Base-by-base conservation (phyloP, 768 basidiomycete species). In the Pleurotus cornucopiae region DNA sequence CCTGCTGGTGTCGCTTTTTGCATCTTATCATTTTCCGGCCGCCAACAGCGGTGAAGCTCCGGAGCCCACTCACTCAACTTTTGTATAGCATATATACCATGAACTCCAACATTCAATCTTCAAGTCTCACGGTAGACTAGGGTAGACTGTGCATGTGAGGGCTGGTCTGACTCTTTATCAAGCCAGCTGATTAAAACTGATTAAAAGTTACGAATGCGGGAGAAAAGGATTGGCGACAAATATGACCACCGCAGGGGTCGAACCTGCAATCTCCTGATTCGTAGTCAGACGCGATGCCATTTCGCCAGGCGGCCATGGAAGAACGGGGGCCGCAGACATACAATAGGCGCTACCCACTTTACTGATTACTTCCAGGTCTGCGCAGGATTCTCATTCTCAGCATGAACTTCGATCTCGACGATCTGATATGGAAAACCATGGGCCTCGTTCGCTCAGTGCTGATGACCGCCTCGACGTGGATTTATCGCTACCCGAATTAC, bases 211-310 rank as follows among this genome's bases (percentile, higher is more conserved):
- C 23, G 5, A 25, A 25, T 25, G 23, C 23, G 5, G 23, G 23
- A 25, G 40, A 13, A 41, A 13, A 5, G 7, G 0, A 6, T 41
- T 16, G 7, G 16, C 5, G 4, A 13, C 40, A 41, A 41, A 53
- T 18, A 66, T 86, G 85, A 88, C 85, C 86, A 85, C 85, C 81
- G 84, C 85, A 89, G 86, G 86, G 82, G 78, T 89, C 85, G 87
- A 89, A 89, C 88, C 86, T 89, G 85, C 86, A 88, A 89, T 88
- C 88, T 89, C 87, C 86, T 89, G 88, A 88, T 88, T 86, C 86
- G 86, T 87, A 88, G 87, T 88, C 86, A 89, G 86, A 89, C 86
- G 86, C 87, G 86, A 88, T 89, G 86, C 88, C 88, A 88, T 88
- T 89, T 88, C 86, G 87, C 87, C 87, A 88, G 84, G 84, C 86